Percentiles rank a stretch among this genome's conserved stretches.
These are phyloP conservation scores for Cucurbitaria berberidis DNA, from an alignment of 2,329 filamentous ascomycete genomes.

Conservation along the genomic window DNA sequence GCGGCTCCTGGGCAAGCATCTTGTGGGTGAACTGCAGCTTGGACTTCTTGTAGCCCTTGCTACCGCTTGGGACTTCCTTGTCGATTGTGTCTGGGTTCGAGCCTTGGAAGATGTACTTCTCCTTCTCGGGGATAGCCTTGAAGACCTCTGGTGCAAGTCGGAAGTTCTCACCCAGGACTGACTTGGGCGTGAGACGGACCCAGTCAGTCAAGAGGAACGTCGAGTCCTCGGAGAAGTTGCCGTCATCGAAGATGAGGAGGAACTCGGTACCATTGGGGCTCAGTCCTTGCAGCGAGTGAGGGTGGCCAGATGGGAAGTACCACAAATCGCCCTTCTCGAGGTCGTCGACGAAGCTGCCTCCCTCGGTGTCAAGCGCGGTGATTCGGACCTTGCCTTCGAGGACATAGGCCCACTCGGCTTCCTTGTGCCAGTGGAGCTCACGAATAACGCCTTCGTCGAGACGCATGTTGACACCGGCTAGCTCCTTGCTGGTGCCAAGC, in stretches of 20 bases:
- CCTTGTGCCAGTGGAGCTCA: conserved; percentile 82
- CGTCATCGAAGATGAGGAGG: conserved; percentile 67
- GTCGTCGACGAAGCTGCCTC: conserved; percentile 78
- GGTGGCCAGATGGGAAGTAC: conserved; percentile 81
- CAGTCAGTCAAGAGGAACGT: conserved; percentile 78
- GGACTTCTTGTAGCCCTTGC: conserved; percentile 68
- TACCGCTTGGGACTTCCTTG: conserved; percentile 65
- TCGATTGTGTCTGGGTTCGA: conserved; percentile 68
- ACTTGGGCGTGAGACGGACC: conserved; percentile 74
- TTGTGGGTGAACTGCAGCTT: conserved; percentile 73
- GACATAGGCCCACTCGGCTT: conserved; percentile 79
- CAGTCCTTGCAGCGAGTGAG: conserved; percentile 77
- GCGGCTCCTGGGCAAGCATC: conserved; percentile 72
- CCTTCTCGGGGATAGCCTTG: conserved; percentile 65
- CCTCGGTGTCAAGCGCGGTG: conserved; percentile 75
- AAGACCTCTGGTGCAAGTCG: conserved; percentile 74
- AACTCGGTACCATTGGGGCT: conserved; percentile 70
- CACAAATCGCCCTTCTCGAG: conserved; percentile 77
- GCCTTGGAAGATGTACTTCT: conserved; percentile 82
- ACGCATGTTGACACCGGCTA: conserved; percentile 80
- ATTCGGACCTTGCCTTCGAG: conserved; percentile 73
- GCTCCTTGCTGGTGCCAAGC: conserved; percentile 69
- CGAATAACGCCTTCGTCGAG: conserved; percentile 75
- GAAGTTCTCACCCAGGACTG: conserved; percentile 77
- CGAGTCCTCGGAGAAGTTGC: conserved; percentile 66